Evolutionary conservation across 1,139 yeast species (phyloP), one percentile per base, ranked within the genome.

Genomic region (Pichia sp.): DNA sequence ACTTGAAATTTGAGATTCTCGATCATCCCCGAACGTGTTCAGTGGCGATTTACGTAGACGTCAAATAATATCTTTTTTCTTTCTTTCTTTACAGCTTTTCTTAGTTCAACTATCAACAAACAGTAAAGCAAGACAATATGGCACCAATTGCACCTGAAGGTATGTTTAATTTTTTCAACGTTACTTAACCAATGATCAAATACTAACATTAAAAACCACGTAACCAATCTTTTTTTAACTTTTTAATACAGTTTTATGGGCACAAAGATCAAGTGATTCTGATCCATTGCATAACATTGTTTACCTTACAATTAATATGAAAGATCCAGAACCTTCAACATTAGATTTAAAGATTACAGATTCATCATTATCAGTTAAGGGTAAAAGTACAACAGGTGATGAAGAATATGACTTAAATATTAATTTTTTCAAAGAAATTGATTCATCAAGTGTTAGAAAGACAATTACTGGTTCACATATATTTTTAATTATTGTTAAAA

Each of bases 211-310:
- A 5, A 31, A 31, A 33, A 33, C 16, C 18, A 16, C 6, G 3
- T n/a, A 33, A 33, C 18, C n/a, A 33, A 22, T 22, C 34, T 13
- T 13, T 36, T 18, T 18, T 10, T 10, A 36, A 36, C 30, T 33
- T 22, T 36, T 27, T 25, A 6, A 25, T 29, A 31, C 46, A 78
- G 95, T 89, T 49, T 75, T 80, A 67, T 93, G 99, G 99, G 98
- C 99, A 27, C 99, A 93, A 74, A 87, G 99, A 72, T 89, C 96
- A 49, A 82, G 76, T 65, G 84, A 76, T 25, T 71, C 75, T 8
- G 96, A 84, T 42, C 79, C 80, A 18, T 74, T 80, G 44, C 90
- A 87, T 71, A 93, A 93, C 69, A 67, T 89, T 44, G 64, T 93
- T 48, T 86, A 77, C 67, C 70, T 93, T 55, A 90, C 96, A 0